phyloP scores from a whole-genome alignment of 192 early-diverging fungal genomes.

The Phycomyces blakesleeanus region DNA sequence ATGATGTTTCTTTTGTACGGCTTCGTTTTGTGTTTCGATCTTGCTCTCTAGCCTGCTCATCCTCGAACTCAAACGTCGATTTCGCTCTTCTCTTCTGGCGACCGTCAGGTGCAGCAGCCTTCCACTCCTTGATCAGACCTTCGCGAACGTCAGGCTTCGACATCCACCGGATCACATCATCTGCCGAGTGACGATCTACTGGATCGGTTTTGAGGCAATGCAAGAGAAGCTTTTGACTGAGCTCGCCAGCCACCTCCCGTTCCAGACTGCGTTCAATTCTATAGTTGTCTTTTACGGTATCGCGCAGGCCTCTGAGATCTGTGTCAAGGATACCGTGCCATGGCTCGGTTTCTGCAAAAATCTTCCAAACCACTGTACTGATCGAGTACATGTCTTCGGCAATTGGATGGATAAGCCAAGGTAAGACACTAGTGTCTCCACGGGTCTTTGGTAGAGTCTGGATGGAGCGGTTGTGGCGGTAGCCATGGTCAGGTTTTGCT shows the following conservation, averaged over 20 bases:
- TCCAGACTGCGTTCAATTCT: conserved; percentile 44
- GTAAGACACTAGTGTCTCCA: conserved; percentile 37
- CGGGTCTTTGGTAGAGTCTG: conserved; percentile 49
- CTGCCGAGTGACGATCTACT: conserved; percentile 36
- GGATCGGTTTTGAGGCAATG: conserved; percentile 40
- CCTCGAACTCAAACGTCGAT: conserved; percentile 13
- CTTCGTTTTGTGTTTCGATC: background rate
- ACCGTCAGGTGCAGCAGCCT: conserved; percentile 22
- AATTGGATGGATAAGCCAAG: conserved; percentile 41
- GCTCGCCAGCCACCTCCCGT: conserved; percentile 36
- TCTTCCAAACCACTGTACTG: conserved; percentile 56
- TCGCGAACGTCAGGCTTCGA: conserved; percentile 28
- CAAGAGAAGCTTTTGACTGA: conserved; percentile 37
- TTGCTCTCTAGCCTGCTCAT: conserved; percentile 7
- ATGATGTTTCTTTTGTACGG: background rate
- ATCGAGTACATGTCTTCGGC: conserved; percentile 55
- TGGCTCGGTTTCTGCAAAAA: conserved; percentile 53
- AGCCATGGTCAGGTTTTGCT: conserved; percentile 53
- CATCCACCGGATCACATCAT: conserved; percentile 43
- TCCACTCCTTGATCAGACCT: conserved; percentile 46
- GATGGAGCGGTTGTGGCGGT: conserved; percentile 53
- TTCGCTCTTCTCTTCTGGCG: conserved; percentile 24
- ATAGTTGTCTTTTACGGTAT: conserved; percentile 41
- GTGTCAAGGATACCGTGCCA: conserved; percentile 59
- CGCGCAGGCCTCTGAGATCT: conserved; percentile 47